Base-by-base conservation (phyloP, 129 eudicot species). In the Logfia minima region DNA sequence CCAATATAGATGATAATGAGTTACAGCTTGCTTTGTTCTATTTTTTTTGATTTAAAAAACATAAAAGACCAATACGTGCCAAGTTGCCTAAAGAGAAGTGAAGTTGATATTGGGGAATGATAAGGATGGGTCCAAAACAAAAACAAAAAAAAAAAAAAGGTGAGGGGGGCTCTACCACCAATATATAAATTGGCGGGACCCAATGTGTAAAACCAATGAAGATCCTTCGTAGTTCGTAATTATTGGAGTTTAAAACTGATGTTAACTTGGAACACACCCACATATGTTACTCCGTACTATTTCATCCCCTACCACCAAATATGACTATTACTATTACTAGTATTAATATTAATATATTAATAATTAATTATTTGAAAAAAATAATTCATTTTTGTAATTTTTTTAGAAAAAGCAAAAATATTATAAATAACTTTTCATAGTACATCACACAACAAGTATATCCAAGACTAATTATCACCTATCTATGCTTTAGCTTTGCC, bases 161-260 rank as follows among this genome's bases (percentile, higher is more conserved):
- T 63, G 77, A 59, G 22, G 71, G 75, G 52, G 52, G 63, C 76
- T 60, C 77, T 79, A 79, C 77, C 77, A 71, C 55, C 83, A 62
- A 79, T 79, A 52, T 62, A 32, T 79, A 77, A 81, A 79, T 45
- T 75, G 84, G 72, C 17, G 80, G 84, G 71, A 68, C 84, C 80
- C 74, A 66, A 14, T 58, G 70, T 69, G 53, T 68, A 74, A 80
- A 68, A 68, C 34, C 74, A 56, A 74, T 67, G 55, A 67, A 39
- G 84, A 74, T 80, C 67, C 62, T 71, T 22, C 9, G 5, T 51
- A 18, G 11, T 67, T 78, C 16, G n/a, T 31, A 65, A 28, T 17
- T 26, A 39, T 9, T 6, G 64, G 52, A 26, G 32, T 62, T 68
- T 23, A 68, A 23, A 39, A 68, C 26, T 62, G n/a, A 62, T 34